A percentile compares a stretch with the other conserved stretches of the same genome.
These are phyloP conservation scores for Phyllosticta citribraziliensis DNA, from an alignment of 2,329 filamentous ascomycete species.

Conservation along the genomic window DNA sequence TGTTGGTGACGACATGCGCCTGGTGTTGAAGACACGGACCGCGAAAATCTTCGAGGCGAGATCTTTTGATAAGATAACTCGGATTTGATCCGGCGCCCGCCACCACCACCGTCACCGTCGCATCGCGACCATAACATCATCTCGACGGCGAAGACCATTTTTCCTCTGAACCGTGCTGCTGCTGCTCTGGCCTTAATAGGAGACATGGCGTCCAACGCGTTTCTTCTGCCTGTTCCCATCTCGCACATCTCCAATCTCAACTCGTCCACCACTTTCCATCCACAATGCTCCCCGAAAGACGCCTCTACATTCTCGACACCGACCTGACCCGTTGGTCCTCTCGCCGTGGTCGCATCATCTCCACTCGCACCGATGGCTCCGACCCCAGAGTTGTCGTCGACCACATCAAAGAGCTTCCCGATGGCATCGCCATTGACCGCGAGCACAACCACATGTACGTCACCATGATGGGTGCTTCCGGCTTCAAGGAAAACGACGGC, in stretches of 20 bases:
- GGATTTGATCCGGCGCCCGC: not conserved
- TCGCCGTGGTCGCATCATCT: conserved; percentile 13
- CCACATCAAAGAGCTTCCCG: conserved; percentile 16
- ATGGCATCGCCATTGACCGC: conserved; percentile 23
- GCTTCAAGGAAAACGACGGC: conserved; percentile 28
- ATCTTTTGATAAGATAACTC: not conserved
- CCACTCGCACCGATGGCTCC: conserved; percentile 11
- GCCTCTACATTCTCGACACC: conserved; percentile 12
- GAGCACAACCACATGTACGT: conserved; percentile 21
- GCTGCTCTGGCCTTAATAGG: not conserved
- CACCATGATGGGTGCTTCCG: conserved; percentile 17
- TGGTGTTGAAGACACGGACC: not conserved
- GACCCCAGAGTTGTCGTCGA: conserved; percentile 8
- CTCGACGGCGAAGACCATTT: not conserved
- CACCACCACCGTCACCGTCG: not conserved
- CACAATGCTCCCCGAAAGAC: not conserved
- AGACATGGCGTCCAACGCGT: not conserved
- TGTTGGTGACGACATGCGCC: not conserved
- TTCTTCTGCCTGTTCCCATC: not conserved
- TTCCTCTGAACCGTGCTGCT: not conserved
- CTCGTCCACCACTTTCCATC: not conserved
- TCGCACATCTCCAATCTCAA: not conserved
- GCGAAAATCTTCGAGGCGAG: not conserved
- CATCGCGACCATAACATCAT: not conserved
- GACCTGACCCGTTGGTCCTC: conserved; percentile 6